A percentile compares a stretch with the other conserved stretches of the same genome.
These are phyloP conservation scores for Cyclanthera cordifolia DNA, from an alignment of 306 rosid genomes.

Conservation along the genomic window DNA sequence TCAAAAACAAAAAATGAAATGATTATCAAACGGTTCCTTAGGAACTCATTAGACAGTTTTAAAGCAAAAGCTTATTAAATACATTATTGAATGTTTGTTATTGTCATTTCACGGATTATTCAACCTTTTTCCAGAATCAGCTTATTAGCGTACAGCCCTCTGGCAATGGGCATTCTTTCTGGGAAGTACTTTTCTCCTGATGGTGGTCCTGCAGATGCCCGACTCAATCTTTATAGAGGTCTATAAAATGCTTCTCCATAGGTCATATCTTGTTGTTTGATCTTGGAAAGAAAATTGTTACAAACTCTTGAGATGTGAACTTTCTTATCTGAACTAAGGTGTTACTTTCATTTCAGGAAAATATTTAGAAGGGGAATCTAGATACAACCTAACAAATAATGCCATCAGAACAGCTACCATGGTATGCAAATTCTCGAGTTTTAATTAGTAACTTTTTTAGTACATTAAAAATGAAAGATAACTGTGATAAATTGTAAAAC, in stretches of 20 bases:
- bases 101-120: neutral
- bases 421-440: conserved; percentile 30
- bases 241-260: neutral
- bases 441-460: neutral
- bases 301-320: neutral
- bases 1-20: too few relatives aligned
- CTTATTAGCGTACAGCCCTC: conserved; percentile 86
- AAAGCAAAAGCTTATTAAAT: neutral
- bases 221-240: conserved; percentile 78
- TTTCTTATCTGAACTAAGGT: conserved; percentile 10
- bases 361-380: conserved; percentile 82
- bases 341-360: conserved; percentile 35
- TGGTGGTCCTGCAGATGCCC: conserved; percentile 54
- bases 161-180: conserved; percentile 93
- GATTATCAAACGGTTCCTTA: too few relatives aligned
- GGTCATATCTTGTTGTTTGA: conserved; percentile 2
- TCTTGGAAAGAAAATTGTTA: neutral
- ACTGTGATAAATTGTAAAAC: neutral
- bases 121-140: conserved; percentile 39
- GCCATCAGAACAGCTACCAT: conserved; percentile 37
- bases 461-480: conserved; percentile 2
- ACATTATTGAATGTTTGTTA: neutral
- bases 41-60: neutral
- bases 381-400: conserved; percentile 54
- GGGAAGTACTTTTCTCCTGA: conserved; percentile 61